Evolutionary conservation across 2,329 filamentous ascomycete genomes (phyloP), one percentile per base, ranked within the genome.

Genomic region (Endothia cerciana): DNA sequence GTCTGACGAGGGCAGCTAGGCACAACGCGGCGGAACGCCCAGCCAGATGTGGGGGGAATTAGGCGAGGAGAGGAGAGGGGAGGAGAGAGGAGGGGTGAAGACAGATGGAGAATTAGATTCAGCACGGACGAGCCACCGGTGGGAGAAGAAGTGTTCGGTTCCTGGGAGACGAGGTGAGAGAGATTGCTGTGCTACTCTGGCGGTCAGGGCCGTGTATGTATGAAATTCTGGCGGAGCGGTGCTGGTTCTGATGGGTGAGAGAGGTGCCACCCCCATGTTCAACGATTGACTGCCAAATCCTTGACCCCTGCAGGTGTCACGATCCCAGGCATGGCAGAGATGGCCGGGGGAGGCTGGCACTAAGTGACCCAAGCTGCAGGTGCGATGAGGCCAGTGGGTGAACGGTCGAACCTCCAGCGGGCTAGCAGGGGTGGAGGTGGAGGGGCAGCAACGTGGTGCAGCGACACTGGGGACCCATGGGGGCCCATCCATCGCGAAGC

Each of bases 381-480:
- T 51, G 47, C 47, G 25, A 28, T 51, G 47, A n/a, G 47, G 13
- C 47, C 51, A 36, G 28, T 36, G 51, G 51, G 30, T 28, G 30
- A 30, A 55, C 51, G 17, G 22, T 51, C 25, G 11, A 51, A 22
- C 47, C 28, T 25, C 47, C 47, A 51, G 28, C 10, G 10, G 15
- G 30, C 51, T 36, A 55, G 28, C 57, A 59, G 40, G 57, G 57
- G 40, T 43, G 22, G 40, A 59, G 57, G 40, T 63, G 51, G 60
- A 63, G 60, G 60, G 60, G 43, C 51, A 53, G 41, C 61, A 57
- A 63, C 61, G 61, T 63, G 53, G 61, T 58, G 38, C 28, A 41
- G 45, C 36, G 40, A 30, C 28, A 56, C 49, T 63, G 60, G 60
- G 36, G 56, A 25, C 51, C 41, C 43, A 55, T 28, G 25, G 19